Conservation (phyloP, 176 grass and related monocot species). For the Poa pratensis region DNA sequence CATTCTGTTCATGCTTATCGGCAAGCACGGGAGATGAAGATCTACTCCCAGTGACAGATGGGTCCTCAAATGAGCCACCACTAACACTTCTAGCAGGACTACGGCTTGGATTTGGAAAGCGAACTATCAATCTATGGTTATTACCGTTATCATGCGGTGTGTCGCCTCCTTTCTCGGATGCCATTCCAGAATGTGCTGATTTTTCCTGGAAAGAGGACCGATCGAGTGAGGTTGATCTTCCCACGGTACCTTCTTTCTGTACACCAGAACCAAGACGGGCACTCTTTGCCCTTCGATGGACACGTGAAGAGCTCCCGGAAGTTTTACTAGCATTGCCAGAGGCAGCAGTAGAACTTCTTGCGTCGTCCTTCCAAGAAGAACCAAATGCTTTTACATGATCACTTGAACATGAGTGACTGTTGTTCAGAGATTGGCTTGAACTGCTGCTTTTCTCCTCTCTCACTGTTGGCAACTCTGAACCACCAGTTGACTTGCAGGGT, state of each 20-base stretch:
- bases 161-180: conserved; percentile 65
- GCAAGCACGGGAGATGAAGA: conserved; percentile 54
- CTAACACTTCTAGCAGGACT: conserved; percentile 69
- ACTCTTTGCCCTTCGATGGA: conserved; percentile 64
- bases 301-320: conserved; percentile 61
- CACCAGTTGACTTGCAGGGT: conserved; percentile 42
- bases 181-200: conserved; percentile 57
- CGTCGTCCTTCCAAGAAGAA: conserved; percentile 79
- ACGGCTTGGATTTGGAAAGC: conserved; percentile 71
- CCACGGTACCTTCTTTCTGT: conserved; percentile 57
- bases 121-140: conserved; percentile 74
- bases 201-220: conserved; percentile 59
- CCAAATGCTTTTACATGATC: conserved; percentile 74
- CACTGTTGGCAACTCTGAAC: conserved; percentile 49
- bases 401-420: conserved; percentile 87
- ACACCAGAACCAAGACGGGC: conserved; percentile 54
- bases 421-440: conserved; percentile 87
- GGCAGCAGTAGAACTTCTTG: conserved; percentile 83
- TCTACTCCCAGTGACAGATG: conserved; percentile 54
- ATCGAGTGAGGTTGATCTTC: conserved; percentile 57
- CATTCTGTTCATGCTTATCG: conserved; percentile 74
- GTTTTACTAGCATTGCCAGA: conserved; percentile 69
- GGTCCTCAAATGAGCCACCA: conserved; percentile 70
- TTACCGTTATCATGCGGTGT: conserved; percentile 56
- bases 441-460: conserved; percentile 93